phyloP scores from a whole-genome alignment of 257 asterid genomes.

The Solanum piurae region DNA sequence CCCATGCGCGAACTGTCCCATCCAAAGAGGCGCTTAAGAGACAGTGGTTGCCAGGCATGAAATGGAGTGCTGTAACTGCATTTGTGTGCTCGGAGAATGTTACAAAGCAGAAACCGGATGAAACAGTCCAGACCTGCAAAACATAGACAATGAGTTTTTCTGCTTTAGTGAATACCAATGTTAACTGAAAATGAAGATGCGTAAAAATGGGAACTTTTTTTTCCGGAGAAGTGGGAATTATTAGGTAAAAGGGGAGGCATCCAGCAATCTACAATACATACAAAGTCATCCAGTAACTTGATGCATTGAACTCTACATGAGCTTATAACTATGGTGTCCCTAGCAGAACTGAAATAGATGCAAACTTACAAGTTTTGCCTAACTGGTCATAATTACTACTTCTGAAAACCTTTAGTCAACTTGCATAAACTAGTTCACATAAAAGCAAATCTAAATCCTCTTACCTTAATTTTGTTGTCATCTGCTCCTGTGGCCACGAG shows the following conservation, averaged over 20 bases:
- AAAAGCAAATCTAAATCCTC: neutral
- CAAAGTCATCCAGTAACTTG: neutral
- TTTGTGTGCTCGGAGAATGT: constrained; percentile 93
- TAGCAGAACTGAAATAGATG: neutral
- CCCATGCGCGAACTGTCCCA: constrained; percentile 99
- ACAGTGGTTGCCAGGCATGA: constrained; percentile 77
- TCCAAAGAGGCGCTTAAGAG: constrained; percentile 96
- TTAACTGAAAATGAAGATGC: neutral
- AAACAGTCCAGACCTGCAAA: constrained; percentile 84
- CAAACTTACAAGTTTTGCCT: neutral
- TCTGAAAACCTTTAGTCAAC: neutral
- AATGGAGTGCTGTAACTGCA: constrained; percentile 89
- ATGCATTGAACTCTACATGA: neutral
- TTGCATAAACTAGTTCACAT: neutral
- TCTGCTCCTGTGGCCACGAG: constrained; percentile 96
- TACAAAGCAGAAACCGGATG: constrained; percentile 87
- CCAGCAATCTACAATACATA: neutral
- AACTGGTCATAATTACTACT: neutral
- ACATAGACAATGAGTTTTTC: constrained; percentile 9
- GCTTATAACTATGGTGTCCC: neutral
- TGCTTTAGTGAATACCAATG: neutral
- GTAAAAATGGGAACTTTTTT: neutral
- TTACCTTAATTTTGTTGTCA: constrained; percentile 93
- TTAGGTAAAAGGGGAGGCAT: neutral
- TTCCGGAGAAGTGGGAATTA: neutral